phyloP scores from a whole-genome alignment of 768 basidiomycete species.

The Collybia sordida region DNA sequence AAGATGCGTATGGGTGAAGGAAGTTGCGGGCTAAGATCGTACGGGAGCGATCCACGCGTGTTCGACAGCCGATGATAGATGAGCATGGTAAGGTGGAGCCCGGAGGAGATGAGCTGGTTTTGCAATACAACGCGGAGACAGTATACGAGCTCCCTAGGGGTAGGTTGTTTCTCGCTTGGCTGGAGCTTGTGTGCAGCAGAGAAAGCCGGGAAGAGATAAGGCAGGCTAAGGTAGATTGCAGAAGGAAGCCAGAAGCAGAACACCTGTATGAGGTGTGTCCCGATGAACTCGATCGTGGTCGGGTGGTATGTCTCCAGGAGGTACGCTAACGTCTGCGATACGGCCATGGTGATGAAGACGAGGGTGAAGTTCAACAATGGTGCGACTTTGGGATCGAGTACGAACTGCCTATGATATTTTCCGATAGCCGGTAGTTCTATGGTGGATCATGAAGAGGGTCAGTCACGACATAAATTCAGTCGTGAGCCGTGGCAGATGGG shows the following conservation, averaged over 20 bases:
- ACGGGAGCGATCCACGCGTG: conserved; percentile 8
- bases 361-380: no score
- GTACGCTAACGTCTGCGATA: no score
- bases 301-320: conserved; percentile 7
- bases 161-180: conserved; percentile 23
- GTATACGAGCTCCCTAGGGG: conserved; percentile 18
- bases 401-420: no score
- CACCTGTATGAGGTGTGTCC: conserved; percentile 20
- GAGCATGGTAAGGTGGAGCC: conserved; percentile 17
- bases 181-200: conserved; percentile 25
- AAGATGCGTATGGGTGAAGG: conserved; percentile 16
- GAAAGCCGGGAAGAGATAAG: conserved; percentile 19
- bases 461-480: no score
- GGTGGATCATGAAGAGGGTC: no score
- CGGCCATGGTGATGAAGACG: no score
- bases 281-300: conserved; percentile 19
- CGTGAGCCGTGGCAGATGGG: no score
- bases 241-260: conserved; percentile 23
- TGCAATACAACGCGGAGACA: conserved; percentile 20
- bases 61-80: conserved; percentile 1
- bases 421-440: no score
- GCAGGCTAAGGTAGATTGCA: conserved; percentile 20
- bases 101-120: conserved; percentile 22
- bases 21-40: conserved; percentile 17
- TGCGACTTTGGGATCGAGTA: no score